phyloP scores from a whole-genome alignment of 768 basidiomycete species.

The Tubosaeta sp. region DNA sequence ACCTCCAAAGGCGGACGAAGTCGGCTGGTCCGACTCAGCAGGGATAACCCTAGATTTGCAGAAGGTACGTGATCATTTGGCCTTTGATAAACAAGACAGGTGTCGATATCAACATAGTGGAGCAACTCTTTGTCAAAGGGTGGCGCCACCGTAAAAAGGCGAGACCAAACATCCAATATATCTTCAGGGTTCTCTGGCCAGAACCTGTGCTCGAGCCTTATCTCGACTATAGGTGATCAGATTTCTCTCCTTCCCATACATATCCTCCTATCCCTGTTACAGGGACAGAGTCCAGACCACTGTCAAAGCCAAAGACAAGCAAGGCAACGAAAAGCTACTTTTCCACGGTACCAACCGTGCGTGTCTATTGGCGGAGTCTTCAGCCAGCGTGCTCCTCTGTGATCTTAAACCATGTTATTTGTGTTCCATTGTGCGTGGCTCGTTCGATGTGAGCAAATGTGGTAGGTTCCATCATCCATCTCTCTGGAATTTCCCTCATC shows the following conservation, averaged over 20 bases:
- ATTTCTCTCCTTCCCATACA: slow-evolving; percentile 19
- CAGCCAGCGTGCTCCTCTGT: slow-evolving; percentile 45
- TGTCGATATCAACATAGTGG: slow-evolving; percentile 33
- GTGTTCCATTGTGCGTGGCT: slow-evolving; percentile 53
- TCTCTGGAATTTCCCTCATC: slow-evolving; percentile 5
- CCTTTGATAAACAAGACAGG: neutral
- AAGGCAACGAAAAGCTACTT: slow-evolving; percentile 52
- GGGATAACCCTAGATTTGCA: slow-evolving; percentile 32
- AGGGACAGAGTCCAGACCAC: slow-evolving; percentile 26
- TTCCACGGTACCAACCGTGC: slow-evolving; percentile 66
- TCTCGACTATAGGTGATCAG: slow-evolving; percentile 41
- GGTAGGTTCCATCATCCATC: slow-evolving; percentile 34
- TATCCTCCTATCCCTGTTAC: slow-evolving; percentile 6
- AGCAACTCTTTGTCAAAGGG: slow-evolving; percentile 45
- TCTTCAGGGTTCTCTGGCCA: slow-evolving; percentile 50
- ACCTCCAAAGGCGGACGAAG: slow-evolving; percentile 34
- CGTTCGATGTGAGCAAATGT: slow-evolving; percentile 57
- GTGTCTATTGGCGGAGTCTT: slow-evolving; percentile 55
- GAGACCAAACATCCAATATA: slow-evolving; percentile 43
- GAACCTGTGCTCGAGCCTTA: slow-evolving; percentile 42
- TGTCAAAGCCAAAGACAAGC: slow-evolving; percentile 24
- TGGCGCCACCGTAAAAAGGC: slow-evolving; percentile 56
- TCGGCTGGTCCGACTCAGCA: slow-evolving; percentile 40
- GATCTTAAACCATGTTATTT: slow-evolving; percentile 46
- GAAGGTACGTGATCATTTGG: slow-evolving; percentile 33